Conservation (phyloP, 305 asterid species). For the Rubia tinctorum region DNA sequence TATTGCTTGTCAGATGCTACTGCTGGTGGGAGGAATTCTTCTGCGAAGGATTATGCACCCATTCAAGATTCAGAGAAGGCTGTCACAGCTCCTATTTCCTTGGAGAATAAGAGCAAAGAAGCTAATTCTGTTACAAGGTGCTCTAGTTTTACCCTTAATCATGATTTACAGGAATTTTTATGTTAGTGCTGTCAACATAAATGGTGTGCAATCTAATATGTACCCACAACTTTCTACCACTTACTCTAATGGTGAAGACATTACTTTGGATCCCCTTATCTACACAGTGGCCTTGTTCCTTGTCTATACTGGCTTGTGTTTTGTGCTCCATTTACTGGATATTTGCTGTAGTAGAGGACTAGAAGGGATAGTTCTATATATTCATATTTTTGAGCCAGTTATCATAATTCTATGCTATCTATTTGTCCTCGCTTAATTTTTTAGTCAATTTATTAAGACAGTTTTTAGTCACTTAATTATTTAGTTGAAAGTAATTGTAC, state of each 20-base stretch:
- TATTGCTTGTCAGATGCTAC: slow-evolving; percentile 30
- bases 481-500: slow-evolving; percentile 9
- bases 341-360: not conserved
- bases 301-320: not conserved
- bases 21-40: slow-evolving; percentile 60
- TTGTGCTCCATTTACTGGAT: not conserved
- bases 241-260: not conserved
- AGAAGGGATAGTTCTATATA: not conserved
- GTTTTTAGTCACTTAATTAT: not conserved
- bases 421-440: not conserved
- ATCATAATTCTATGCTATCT: not conserved
- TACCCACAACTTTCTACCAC: not conserved
- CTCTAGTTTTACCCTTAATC: slow-evolving; percentile 18
- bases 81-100: slow-evolving; percentile 35
- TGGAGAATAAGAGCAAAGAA: slow-evolving; percentile 49
- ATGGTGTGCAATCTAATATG: not conserved
- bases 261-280: not conserved
- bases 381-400: not conserved
- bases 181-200: not conserved
- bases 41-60: slow-evolving; percentile 44
- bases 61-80: slow-evolving; percentile 47
- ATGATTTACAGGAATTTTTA: slow-evolving; percentile 9
- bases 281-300: not conserved
- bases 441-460: not conserved
- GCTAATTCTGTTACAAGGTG: slow-evolving; percentile 54